Conservation (phyloP, 768 basidiomycete species). For the Hydnomerulius pinastri region DNA sequence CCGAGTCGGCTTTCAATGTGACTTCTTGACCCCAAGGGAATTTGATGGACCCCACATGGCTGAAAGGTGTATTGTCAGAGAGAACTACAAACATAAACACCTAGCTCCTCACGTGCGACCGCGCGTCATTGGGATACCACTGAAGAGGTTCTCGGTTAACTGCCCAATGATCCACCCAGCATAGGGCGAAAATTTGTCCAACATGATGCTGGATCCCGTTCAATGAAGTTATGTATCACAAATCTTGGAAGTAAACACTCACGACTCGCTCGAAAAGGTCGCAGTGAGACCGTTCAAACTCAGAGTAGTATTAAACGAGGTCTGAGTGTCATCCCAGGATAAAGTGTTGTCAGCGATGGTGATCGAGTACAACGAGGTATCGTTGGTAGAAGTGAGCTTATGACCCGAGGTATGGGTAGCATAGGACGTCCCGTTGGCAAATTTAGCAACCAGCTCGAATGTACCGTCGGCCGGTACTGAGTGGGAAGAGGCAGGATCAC, state of each 20-base stretch:
- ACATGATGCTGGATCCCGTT: conserved; percentile 2
- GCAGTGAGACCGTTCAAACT: conserved; percentile 7
- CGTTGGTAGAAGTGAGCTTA: conserved; percentile 10
- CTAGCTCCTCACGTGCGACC: conserved; percentile 1
- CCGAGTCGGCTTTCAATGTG: conserved; percentile 4
- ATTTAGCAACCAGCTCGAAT: conserved; percentile 13
- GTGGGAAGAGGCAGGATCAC: conserved; percentile 4
- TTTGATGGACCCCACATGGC: conserved; percentile 7
- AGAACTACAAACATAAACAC: not conserved
- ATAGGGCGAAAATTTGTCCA: conserved; percentile 12
- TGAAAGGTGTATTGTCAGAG: not conserved
- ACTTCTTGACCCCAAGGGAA: conserved; percentile 14
- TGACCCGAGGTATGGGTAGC: conserved; percentile 2
- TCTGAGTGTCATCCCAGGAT: conserved; percentile 15
- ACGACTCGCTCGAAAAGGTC: conserved; percentile 8
- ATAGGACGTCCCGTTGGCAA: conserved; percentile 8
- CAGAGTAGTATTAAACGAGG: conserved; percentile 15
- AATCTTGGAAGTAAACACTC: not conserved
- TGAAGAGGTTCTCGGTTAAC: conserved; percentile 12
- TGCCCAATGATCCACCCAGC: conserved; percentile 10
- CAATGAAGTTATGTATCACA: not conserved
- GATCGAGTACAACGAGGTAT: conserved; percentile 11
- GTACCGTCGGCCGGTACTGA: conserved; percentile 3
- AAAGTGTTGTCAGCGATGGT: conserved; percentile 12
- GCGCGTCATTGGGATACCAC: conserved; percentile 13